Evolutionary conservation across 1,139 yeast species (phyloP).

Genomic region (Lodderomyces jiufengensis): DNA sequence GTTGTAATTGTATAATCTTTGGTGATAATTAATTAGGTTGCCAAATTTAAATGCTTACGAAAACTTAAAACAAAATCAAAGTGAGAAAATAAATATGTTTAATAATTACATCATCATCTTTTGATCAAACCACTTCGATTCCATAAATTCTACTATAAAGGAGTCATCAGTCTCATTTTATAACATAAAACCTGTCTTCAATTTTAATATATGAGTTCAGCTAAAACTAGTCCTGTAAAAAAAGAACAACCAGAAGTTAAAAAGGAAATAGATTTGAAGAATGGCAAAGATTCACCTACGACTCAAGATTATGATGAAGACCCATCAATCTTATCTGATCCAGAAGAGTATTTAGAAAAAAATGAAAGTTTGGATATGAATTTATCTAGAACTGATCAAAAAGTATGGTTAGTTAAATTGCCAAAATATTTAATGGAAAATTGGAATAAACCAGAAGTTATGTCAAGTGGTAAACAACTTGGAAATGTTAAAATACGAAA

Average conservation of each 20-base stretch:
- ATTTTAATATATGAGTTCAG: constrained; percentile 13
- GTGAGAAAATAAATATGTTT: neutral
- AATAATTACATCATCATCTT: neutral
- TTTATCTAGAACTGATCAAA: constrained; percentile 50
- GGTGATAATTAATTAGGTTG: too few relatives aligned
- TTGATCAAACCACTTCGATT: neutral
- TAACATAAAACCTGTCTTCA: too few relatives aligned
- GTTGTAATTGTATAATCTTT: too few relatives aligned
- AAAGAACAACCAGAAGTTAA: constrained; percentile 6
- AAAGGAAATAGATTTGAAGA: constrained; percentile 1
- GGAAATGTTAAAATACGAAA: constrained; percentile 75
- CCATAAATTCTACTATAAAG: neutral
- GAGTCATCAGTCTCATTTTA: too few relatives aligned
- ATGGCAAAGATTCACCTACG: constrained; percentile 9
- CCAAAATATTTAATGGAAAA: constrained; percentile 83
- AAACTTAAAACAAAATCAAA: neutral
- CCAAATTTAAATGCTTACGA: neutral
- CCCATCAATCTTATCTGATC: constrained; percentile 39
- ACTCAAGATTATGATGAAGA: constrained; percentile 24
- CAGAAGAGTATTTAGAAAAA: constrained; percentile 49
- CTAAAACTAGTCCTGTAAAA: constrained; percentile 18
- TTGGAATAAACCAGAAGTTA: constrained; percentile 64
- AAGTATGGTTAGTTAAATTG: constrained; percentile 88
- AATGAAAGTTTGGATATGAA: constrained; percentile 65
- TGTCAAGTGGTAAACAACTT: constrained; percentile 68